Evolutionary conservation across 345 rosid genomes (phyloP), one percentile per base, ranked within the genome.

Genomic region (Aegle marmelos): DNA sequence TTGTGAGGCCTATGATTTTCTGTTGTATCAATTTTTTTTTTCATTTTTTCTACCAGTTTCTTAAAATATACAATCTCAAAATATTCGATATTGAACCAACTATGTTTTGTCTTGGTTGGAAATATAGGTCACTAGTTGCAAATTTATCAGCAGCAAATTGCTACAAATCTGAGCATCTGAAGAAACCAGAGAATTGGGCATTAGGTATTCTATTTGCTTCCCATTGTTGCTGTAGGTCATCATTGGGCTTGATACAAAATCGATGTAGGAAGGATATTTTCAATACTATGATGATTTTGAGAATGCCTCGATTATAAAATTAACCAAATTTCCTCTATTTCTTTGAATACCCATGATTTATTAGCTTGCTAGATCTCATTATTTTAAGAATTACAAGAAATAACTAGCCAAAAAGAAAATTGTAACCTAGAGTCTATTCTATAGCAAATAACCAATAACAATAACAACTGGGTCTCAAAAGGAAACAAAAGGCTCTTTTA

Each of bases 61-160:
- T 25, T n/a, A 6, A 6, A 58, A 24, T 36, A 13, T 5, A 36
- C 1, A 33, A 36, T 58, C 60, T 75, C 6, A 30, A 53, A 27
- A 58, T n/a, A 56, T 64, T 57, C 6, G 4, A 14, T 59, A 11
- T 66, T 39, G 64, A 7, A 11, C 6, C 53, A 57, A 62, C 67
- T 61, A 37, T 9, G 68, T 17, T 70, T 66, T 53, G 24, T 54
- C 53, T 76, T 54, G 36, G 34, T 6, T 66, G 14, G 7, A 66
- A 71, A n/a, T 80, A 70, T 74, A 92, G 97, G 90, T 93, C 97
- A 9, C 99, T 97, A 41, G 65, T 92, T 45, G 99, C 98, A 0
- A 94, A 97, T 84, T 86, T 97, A 76, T 89, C 99, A 28, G 98
- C 99, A 73, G 99, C 99, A 62, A 94, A 96, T 77, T 96, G 98